Percentiles rank a stretch among this genome's conserved stretches.
These are phyloP conservation scores for Chlamydomonas sphaeroides DNA, from an alignment of 139 green algal species.

Conservation along the genomic window DNA sequence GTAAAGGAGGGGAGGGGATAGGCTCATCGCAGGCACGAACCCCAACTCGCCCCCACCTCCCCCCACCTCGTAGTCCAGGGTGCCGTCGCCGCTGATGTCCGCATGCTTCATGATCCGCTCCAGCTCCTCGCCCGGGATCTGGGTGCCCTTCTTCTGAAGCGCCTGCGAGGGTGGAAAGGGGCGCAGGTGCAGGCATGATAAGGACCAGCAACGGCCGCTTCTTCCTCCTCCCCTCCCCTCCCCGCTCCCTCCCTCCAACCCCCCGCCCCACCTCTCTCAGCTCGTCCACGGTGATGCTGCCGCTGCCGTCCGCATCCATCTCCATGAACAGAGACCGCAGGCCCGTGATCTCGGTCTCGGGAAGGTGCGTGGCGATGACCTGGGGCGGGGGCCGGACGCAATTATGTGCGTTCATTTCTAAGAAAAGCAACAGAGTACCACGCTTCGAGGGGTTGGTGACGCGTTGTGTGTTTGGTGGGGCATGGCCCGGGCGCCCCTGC, in stretches of 20 bases:
- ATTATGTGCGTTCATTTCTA: too few relatives aligned
- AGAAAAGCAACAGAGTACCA: too few relatives aligned
- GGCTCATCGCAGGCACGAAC: too few relatives aligned
- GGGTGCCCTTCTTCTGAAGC: slow-evolving; percentile 58
- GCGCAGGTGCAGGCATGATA: too few relatives aligned
- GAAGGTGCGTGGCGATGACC: slow-evolving; percentile 82
- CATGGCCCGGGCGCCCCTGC: too few relatives aligned
- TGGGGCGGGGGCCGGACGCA: too few relatives aligned
- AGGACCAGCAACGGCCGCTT: too few relatives aligned
- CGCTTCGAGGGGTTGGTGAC: too few relatives aligned
- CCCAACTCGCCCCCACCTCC: neutral
- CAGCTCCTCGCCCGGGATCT: slow-evolving; percentile 68
- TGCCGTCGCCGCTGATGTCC: slow-evolving; percentile 73
- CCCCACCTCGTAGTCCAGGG: slow-evolving; percentile 85
- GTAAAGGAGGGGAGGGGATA: too few relatives aligned
- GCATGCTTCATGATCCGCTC: slow-evolving; percentile 73
- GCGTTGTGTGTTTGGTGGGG: too few relatives aligned
- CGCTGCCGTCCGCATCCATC: slow-evolving; percentile 85
- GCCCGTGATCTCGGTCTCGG: slow-evolving; percentile 83
- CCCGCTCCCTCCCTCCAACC: too few relatives aligned
- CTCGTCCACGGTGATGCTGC: slow-evolving; percentile 92
- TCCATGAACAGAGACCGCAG: slow-evolving; percentile 83
- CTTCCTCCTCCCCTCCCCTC: too few relatives aligned
- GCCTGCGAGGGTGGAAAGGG: slow-evolving; percentile 14
- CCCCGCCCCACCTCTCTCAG: slow-evolving; percentile 56